A percentile compares a stretch with the other conserved stretches of the same genome.
Conservation (phyloP, 1,284 basidiomycete species). For the Ceratobasidium sp. region DNA sequence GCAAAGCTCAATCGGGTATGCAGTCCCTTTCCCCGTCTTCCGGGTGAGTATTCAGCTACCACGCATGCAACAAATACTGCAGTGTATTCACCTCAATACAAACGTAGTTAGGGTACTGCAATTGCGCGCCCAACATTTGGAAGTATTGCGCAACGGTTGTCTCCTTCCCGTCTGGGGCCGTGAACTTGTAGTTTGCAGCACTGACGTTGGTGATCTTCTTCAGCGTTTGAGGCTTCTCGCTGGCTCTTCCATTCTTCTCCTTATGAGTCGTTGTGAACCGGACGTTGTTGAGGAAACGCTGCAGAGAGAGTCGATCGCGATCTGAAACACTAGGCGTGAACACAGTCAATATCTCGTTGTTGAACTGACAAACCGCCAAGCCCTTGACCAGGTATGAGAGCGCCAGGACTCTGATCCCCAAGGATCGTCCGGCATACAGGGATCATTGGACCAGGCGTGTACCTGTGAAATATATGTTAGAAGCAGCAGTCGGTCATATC, state of each 20-base stretch:
- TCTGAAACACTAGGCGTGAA: constrained; percentile 12
- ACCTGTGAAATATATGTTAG: constrained; percentile 53
- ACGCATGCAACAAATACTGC: not conserved
- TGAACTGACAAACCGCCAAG: constrained; percentile 1
- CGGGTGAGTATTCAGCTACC: not conserved
- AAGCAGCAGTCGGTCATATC: not conserved
- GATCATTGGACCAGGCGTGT: constrained; percentile 65
- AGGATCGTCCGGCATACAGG: constrained; percentile 71
- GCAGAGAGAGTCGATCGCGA: constrained; percentile 56
- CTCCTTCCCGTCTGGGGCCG: constrained; percentile 53
- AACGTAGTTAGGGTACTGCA: constrained; percentile 41
- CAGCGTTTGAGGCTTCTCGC: constrained; percentile 61
- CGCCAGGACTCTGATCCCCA: constrained; percentile 63
- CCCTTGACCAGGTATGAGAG: constrained; percentile 64
- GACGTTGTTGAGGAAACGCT: constrained; percentile 71
- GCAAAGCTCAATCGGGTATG: constrained; percentile 76
- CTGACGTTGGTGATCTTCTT: constrained; percentile 68
- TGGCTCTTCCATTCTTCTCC: constrained; percentile 51
- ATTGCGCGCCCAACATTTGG: constrained; percentile 18
- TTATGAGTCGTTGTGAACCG: constrained; percentile 64
- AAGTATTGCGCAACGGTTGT: constrained; percentile 47
- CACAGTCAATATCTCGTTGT: not conserved
- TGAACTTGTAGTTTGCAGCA: constrained; percentile 68
- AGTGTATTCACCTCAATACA: constrained; percentile 44
- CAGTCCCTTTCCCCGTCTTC: constrained; percentile 18